Evolutionary conservation across 176 grass and related monocot species (phyloP), one percentile per base, ranked within the genome.

Genomic region (Pontederia crassipes): DNA sequence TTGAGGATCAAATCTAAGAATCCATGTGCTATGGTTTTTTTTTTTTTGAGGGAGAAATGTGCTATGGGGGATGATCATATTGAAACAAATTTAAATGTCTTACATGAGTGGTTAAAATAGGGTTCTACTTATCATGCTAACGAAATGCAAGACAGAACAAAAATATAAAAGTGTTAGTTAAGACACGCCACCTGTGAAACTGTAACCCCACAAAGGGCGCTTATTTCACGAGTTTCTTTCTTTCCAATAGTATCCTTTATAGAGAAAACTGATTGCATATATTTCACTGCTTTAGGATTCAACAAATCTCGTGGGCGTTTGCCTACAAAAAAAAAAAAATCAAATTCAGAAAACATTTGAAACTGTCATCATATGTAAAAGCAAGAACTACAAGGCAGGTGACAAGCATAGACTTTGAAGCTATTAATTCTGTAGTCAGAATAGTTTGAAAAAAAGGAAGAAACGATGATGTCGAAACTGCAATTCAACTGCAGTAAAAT

Each of bases 211-310:
- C 70, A 92, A 66, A 85, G 76, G 79, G 80, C 74, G 8, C 87
- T 92, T 77, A 98, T 88, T 68, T 98, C 93, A 11, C 81, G 79
- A 17, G 77, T 84, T 85, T 98, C 93, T 64, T 75, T 98, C 78
- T 98, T 98, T 13, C 87, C 87, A 79, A 98, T 78, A 74, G 68
- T 83, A 67, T 98, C 93, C 77, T 98, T 98, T 59, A 92, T 74
- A 46, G 93, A 89, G 70, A 98, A 98, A 85, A 98, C 67, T 53
- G 93, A 98, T 66, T 92, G 93, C 87, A 98, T 85, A 61, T 66
- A 88, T 46, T 85, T 88, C 14, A 81, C 74, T 54, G 93, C 74
- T 83, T 98, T 98, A 64, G 93, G 87, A 68, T 88, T 91, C 74
- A 98, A 81, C 79, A 88, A 80, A 78, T 92, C 93, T 46, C 84